Percentiles rank a stretch among this genome's conserved stretches.
phyloP scores from a whole-genome alignment of 2,329 filamentous ascomycete species.

The Fusarium haematococcum region DNA sequence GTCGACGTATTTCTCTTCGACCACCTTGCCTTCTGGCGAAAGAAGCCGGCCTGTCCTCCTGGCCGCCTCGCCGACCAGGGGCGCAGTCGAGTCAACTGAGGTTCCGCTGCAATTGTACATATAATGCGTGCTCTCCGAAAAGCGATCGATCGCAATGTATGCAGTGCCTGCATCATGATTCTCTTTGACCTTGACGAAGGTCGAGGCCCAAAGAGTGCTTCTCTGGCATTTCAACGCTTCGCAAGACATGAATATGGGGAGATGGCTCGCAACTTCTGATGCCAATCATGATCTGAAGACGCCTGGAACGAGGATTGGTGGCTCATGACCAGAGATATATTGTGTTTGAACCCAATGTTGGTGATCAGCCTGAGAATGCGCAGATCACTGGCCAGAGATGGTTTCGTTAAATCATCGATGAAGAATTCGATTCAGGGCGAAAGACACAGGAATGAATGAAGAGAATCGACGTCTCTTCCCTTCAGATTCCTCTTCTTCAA shows the following conservation, averaged over 20 bases:
- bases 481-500: too few relatives aligned
- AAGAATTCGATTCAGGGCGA: too few relatives aligned
- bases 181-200: background rate
- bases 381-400: too few relatives aligned
- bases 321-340: background rate
- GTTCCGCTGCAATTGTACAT: background rate
- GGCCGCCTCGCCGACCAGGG: background rate
- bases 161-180: background rate
- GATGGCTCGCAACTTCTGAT: background rate
- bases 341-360: background rate
- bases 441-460: too few relatives aligned
- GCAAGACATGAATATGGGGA: background rate
- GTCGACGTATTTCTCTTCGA: background rate
- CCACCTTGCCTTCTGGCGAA: background rate
- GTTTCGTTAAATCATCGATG: too few relatives aligned
- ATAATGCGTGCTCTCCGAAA: background rate
- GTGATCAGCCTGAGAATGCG: background rate
- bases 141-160: background rate
- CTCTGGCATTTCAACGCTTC: background rate
- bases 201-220: background rate
- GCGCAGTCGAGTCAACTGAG: background rate
- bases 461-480: too few relatives aligned
- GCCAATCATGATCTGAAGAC: background rate
- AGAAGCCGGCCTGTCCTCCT: background rate
- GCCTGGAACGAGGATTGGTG: background rate